Conservation (phyloP, 371 early-diverging fungal species). For the Lichtheimia ornata region DNA sequence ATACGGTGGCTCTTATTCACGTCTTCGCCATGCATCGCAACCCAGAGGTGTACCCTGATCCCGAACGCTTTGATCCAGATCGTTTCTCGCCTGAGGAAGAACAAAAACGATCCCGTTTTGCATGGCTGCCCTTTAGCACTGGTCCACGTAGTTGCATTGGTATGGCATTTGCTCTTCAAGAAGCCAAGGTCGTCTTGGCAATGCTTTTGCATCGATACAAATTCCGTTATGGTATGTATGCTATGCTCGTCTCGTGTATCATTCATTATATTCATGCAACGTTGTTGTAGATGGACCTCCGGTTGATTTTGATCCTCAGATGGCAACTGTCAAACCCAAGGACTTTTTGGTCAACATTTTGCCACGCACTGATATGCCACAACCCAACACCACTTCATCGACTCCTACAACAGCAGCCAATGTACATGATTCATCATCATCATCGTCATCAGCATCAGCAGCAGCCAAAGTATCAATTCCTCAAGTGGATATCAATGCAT, state of each 20-base stretch:
- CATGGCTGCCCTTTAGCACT: slow-evolving; percentile 61
- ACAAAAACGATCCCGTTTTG: slow-evolving; percentile 47
- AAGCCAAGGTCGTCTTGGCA: slow-evolving; percentile 58
- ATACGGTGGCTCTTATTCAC: slow-evolving; percentile 19
- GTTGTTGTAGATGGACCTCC: slow-evolving; percentile 37
- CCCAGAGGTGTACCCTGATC: slow-evolving; percentile 44
- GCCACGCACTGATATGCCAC: slow-evolving; percentile 42
- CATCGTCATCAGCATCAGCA: slow-evolving; percentile 3
- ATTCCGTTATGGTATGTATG: slow-evolving; percentile 32
- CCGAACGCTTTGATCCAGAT: slow-evolving; percentile 54
- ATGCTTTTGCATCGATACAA: slow-evolving; percentile 45
- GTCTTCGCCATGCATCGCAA: slow-evolving; percentile 48
- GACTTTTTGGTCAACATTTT: slow-evolving; percentile 34
- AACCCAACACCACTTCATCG: slow-evolving; percentile 16
- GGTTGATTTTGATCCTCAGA: slow-evolving; percentile 29
- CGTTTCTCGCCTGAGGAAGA: slow-evolving; percentile 58
- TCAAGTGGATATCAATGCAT: too few species aligned
- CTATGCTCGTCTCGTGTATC: neutral
- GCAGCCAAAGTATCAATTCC: neutral
- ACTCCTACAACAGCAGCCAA: neutral
- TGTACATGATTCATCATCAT: neutral
- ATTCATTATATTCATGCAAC: neutral
- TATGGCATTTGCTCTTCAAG: slow-evolving; percentile 59
- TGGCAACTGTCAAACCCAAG: slow-evolving; percentile 41
- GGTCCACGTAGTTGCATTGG: slow-evolving; percentile 52